Evolutionary conservation across 164 flowering plant genomes (phyloP), one percentile per base, ranked within the genome.

Genomic region (Houttuynia cordata): DNA sequence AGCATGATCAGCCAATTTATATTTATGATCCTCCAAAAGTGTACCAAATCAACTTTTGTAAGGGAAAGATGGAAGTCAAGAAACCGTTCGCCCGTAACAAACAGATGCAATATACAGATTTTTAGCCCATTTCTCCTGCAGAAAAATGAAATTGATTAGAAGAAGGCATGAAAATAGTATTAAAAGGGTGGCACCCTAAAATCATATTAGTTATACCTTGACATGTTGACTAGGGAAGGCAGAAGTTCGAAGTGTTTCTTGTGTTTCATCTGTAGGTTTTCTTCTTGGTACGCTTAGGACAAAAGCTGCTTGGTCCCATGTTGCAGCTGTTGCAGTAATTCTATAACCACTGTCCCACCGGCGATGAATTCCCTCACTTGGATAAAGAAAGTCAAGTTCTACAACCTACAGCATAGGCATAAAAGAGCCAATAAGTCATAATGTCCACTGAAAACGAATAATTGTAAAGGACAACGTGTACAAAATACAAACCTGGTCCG

Each of bases 341-440:
- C 97, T 85, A 63, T 83, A 88, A 18, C 96, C 97, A 71, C 59
- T 64, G 63, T 91, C 91, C 96, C 97, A 91, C 64, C 97, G 80
- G 53, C 76, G 67, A 73, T 85, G 97, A 62, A 91, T 81, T 55
- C 96, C 97, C 78, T 91, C 97, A 70, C 94, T 88, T 12, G 96
- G 97, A 73, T 88, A 91, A 1, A 88, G 73, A 64, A 88, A 91
- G 72, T 88, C 96, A 45, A 91, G 75, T 60, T 91, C 96, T 64
- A 88, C 91, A 58, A 86, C 97, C 94, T 88, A 73, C 30, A 57
- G 9, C n/a, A 15, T 57, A 20, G 53, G 60, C 54, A 34, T 15
- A 14, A 39, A 64, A 47, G 15, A 17, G 3, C 25, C 7, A 5
- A 20, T 8, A 8, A 4, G 21, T 12, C 22, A 4, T 17, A 12